A percentile compares a stretch with the other conserved stretches of the same genome.
Evolutionary conservation across 2,329 filamentous ascomycete species (phyloP).

Genomic region (Cryphonectria radicalis): DNA sequence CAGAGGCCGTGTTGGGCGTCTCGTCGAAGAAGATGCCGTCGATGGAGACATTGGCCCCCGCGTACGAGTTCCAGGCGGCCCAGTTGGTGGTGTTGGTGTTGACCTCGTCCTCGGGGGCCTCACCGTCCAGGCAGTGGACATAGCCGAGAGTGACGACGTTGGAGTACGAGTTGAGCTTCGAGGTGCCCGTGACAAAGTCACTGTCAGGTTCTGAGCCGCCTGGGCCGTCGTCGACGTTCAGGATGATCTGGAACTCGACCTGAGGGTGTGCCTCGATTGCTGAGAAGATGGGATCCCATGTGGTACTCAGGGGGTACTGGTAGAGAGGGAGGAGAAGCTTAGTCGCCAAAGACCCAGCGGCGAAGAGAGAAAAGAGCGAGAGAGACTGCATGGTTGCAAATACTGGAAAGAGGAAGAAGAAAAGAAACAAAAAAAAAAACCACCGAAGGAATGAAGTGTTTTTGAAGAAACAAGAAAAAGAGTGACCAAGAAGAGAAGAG

Average conservation of each 20-base stretch:
- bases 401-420: background rate
- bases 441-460: background rate
- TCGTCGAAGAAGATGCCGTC: conserved; percentile 30
- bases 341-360: conserved; percentile 17
- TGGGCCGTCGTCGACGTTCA: conserved; percentile 25
- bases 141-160: conserved; percentile 23
- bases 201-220: conserved; percentile 14
- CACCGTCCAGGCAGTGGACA: conserved; percentile 19
- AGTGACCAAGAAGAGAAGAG: background rate
- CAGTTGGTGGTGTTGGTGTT: conserved; percentile 20
- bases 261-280: conserved; percentile 25
- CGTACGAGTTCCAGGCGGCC: conserved; percentile 18
- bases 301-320: conserved; percentile 13
- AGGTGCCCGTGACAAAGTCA: conserved; percentile 11
- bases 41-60: conserved; percentile 16
- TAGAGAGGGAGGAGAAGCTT: conserved; percentile 25
- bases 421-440: background rate
- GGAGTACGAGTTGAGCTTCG: conserved; percentile 20
- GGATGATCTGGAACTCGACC: conserved; percentile 23
- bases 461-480: background rate
- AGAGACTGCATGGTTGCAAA: conserved; percentile 15
- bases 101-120: conserved; percentile 12
- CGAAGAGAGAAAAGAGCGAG: conserved; percentile 9
- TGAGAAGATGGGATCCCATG: conserved; percentile 18
- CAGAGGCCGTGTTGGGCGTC: conserved; percentile 29